Conservation (phyloP, 2,329 filamentous ascomycete species). For the Aspergillus transmontanensis region DNA sequence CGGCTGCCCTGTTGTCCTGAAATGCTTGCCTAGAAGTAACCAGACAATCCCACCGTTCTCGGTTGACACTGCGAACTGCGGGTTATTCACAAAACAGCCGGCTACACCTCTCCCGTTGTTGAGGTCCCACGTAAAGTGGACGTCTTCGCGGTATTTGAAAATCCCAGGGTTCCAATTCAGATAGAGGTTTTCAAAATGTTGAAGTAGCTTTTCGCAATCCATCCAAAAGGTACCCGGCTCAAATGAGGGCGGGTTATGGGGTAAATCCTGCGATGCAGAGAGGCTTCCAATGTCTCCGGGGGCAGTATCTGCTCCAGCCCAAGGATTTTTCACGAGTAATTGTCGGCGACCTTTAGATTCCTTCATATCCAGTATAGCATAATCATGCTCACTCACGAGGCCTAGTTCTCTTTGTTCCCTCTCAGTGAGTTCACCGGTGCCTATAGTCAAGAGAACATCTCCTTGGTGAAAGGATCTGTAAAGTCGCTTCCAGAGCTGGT, state of each 20-base stretch:
- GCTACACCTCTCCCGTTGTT: conserved; percentile 58
- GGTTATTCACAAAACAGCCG: conserved; percentile 71
- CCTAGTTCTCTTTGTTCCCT: conserved; percentile 80
- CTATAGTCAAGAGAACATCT: conserved; percentile 85
- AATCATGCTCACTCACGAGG: conserved; percentile 88
- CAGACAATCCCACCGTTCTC: conserved; percentile 67
- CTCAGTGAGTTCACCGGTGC: conserved; percentile 78
- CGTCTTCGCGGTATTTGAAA: conserved; percentile 79
- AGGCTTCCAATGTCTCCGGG: conserved; percentile 30
- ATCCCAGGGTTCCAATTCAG: conserved; percentile 93
- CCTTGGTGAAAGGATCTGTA: conserved; percentile 73
- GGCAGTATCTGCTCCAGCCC: conserved; percentile 69
- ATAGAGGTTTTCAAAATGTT: conserved; percentile 94
- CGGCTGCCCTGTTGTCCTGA: conserved; percentile 59
- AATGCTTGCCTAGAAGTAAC: conserved; percentile 85
- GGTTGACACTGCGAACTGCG: conserved; percentile 60
- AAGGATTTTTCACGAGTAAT: conserved; percentile 91
- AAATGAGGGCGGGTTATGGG: conserved; percentile 28
- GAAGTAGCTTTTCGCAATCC: conserved; percentile 79
- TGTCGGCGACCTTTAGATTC: conserved; percentile 64
- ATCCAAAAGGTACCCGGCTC: conserved; percentile 90
- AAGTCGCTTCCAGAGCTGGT: conserved; percentile 76
- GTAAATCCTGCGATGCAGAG: conserved; percentile 14
- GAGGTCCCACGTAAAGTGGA: conserved; percentile 86
- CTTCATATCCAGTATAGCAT: conserved; percentile 81